Evolutionary conservation across 192 early-diverging fungal species (phyloP), one percentile per base, ranked within the genome.

Genomic region (Haplosporangium gracile): DNA sequence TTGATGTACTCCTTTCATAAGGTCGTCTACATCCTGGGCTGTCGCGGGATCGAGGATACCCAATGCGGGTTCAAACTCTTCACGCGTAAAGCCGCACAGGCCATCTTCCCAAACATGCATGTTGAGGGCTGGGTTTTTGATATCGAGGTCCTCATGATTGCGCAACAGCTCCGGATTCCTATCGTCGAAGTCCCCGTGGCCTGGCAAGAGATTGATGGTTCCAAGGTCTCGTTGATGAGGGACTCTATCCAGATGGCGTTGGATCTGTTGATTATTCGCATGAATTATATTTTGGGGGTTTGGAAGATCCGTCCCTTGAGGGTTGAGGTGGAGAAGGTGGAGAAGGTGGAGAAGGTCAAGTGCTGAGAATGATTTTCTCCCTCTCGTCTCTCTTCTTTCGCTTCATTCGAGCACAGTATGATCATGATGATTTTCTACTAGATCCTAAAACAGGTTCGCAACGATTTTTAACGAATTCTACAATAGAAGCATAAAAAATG

Each of bases 11-110:
- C 95, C 8, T 99, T 99, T 90, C 98, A 99, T 89, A 93, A 95
- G 45, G 88, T 97, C 81, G 93, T 99, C 60, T 94, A 94, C 73
- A 79, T 98, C 16, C 88, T 99, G 71, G 98, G 97, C 2, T 96
- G 98, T 75, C 90, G 94, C 29, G 92, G 92, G 4, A 96, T 99
- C 81, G 93, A 94, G 38, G 98, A 99, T 82, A 99, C 98, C 16
- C 98, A 99, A 85, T 99, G 98, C 87, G 98, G 98, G 8, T 99
- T 99, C 92, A 99, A 99, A 85, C 89, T 99, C 38, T 94, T 98
- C 75, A 95, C 96, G 0, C 93, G 98, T 24, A 82, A 88, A 32
- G 92, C 97, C 0, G 97, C 95, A 1, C 90, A 90, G 57, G 81
- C 85, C 42, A 95, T 99, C 51, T 97, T 97, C 78, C 92, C 95